These are phyloP conservation scores for Meyerozyma smithsonii DNA, from an alignment of 1,139 yeast genomes.

Conservation along the genomic window DNA sequence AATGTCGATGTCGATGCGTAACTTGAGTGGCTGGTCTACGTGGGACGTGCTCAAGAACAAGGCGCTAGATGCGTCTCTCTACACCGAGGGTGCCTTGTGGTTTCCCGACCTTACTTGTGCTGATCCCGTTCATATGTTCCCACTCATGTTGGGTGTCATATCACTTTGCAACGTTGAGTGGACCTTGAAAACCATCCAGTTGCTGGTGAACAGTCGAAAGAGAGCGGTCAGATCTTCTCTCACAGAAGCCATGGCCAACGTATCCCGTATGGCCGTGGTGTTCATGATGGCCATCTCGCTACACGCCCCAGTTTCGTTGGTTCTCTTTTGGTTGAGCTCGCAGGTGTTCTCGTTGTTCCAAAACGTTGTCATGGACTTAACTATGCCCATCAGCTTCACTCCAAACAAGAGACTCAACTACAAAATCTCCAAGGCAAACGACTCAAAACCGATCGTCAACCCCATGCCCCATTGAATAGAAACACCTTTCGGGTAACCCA, in stretches of 20 bases:
- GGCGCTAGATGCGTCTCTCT: slow-evolving; percentile 52
- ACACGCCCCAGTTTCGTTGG: slow-evolving; percentile 80
- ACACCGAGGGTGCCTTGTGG: slow-evolving; percentile 58
- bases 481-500: too few relatives aligned
- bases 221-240: slow-evolving; percentile 51
- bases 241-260: slow-evolving; percentile 55
- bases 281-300: slow-evolving; percentile 79
- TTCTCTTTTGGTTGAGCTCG: slow-evolving; percentile 83
- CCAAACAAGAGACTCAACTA: slow-evolving; percentile 33
- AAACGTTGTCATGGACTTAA: slow-evolving; percentile 64
- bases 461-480: too few relatives aligned
- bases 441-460: slow-evolving; percentile 3
- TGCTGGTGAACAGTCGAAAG: slow-evolving; percentile 33
- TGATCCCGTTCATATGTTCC: slow-evolving; percentile 64
- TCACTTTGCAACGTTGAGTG: slow-evolving; percentile 79
- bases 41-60: slow-evolving; percentile 41
- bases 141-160: slow-evolving; percentile 64
- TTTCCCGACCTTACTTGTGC: slow-evolving; percentile 51
- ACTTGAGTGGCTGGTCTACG: slow-evolving; percentile 68
- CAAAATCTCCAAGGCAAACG: slow-evolving; percentile 8
- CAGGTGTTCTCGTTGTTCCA: slow-evolving; percentile 72
- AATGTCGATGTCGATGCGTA: slow-evolving; percentile 70
- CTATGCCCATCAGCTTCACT: slow-evolving; percentile 54
- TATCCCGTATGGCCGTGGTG: slow-evolving; percentile 71
- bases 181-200: slow-evolving; percentile 52